phyloP scores from a whole-genome alignment of 345 rosid species.

The Geranium brycei region DNA sequence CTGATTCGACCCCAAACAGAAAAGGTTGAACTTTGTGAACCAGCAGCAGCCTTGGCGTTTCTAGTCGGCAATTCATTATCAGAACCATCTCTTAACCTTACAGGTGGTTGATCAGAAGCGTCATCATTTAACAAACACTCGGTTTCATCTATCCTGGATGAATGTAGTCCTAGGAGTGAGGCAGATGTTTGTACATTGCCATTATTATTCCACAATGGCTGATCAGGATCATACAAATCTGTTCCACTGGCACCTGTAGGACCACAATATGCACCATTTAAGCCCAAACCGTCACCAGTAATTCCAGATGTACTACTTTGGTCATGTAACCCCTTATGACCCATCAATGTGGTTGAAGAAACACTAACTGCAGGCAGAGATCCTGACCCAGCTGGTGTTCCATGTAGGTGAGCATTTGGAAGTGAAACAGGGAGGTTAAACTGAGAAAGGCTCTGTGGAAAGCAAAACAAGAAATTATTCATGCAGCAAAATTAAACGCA shows the following conservation, averaged over 20 bases:
- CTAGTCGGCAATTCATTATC: conserved; percentile 30
- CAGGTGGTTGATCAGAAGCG: conserved; percentile 28
- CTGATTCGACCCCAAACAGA: conserved; percentile 74
- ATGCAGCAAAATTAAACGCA: background rate
- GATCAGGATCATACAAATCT: conserved; percentile 97
- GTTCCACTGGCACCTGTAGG: conserved; percentile 36
- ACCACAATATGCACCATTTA: conserved; percentile 43
- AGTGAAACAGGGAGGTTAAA: conserved; percentile 91
- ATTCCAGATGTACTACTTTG: conserved; percentile 40
- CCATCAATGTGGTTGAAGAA: conserved; percentile 36
- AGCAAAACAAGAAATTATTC: conserved; percentile 21
- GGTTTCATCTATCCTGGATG: conserved; percentile 43
- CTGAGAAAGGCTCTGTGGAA: conserved; percentile 88
- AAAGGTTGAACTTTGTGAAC: conserved; percentile 31
- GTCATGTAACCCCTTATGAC: conserved; percentile 28
- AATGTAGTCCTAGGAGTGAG: conserved; percentile 32
- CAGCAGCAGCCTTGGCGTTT: conserved; percentile 18
- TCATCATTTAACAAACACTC: conserved; percentile 37
- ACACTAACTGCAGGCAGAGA: conserved; percentile 37
- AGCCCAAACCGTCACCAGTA: conserved; percentile 40
- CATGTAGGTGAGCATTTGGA: conserved; percentile 56
- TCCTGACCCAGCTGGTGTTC: conserved; percentile 45
- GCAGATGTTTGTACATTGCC: conserved; percentile 48
- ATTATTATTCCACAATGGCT: conserved; percentile 80
- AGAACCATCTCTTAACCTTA: conserved; percentile 17